These are phyloP conservation scores for Thalassiosira mediterranea DNA, from an alignment of 352 stramenopile species.

Conservation along the genomic window DNA sequence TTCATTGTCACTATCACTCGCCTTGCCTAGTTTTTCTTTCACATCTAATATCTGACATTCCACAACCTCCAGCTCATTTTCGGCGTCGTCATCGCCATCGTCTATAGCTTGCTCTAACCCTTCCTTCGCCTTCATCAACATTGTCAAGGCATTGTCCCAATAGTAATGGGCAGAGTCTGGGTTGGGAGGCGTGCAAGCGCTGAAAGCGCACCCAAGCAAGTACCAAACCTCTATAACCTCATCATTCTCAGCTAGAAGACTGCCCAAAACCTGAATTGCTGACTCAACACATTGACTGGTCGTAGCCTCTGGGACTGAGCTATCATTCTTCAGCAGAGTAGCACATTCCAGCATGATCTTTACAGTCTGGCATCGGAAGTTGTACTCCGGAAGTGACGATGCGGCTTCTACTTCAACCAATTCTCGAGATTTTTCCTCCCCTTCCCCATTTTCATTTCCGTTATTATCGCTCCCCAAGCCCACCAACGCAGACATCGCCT, in stretches of 20 bases:
- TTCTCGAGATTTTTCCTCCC: conserved; percentile 57
- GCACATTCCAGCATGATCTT: conserved; percentile 87
- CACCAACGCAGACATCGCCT: conserved; percentile 74
- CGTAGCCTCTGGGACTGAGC: conserved; percentile 17
- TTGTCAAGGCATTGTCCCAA: conserved; percentile 71
- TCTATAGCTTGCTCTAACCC: conserved; percentile 56
- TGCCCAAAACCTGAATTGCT: conserved; percentile 78
- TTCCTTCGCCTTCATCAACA: conserved; percentile 75
- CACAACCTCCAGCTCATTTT: conserved; percentile 70
- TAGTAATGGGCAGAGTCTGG: conserved; percentile 74
- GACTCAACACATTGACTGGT: conserved; percentile 63
- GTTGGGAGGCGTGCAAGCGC: conserved; percentile 60
- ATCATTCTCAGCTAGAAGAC: conserved; percentile 85
- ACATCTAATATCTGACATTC: conserved; percentile 74
- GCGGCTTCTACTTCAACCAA: conserved; percentile 71
- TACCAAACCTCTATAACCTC: conserved; percentile 87
- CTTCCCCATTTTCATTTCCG: conserved; percentile 17
- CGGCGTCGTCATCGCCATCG: conserved; percentile 52
- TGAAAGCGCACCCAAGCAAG: conserved; percentile 84
- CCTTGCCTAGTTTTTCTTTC: conserved; percentile 63
- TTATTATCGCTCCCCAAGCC: conserved; percentile 55
- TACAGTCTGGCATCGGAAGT: conserved; percentile 83
- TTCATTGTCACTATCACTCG: conserved; percentile 24
- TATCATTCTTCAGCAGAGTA: conserved; percentile 47
- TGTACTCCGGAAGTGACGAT: conserved; percentile 79